Conservation (phyloP, 768 basidiomycete species). For the Podaxis sp. region DNA sequence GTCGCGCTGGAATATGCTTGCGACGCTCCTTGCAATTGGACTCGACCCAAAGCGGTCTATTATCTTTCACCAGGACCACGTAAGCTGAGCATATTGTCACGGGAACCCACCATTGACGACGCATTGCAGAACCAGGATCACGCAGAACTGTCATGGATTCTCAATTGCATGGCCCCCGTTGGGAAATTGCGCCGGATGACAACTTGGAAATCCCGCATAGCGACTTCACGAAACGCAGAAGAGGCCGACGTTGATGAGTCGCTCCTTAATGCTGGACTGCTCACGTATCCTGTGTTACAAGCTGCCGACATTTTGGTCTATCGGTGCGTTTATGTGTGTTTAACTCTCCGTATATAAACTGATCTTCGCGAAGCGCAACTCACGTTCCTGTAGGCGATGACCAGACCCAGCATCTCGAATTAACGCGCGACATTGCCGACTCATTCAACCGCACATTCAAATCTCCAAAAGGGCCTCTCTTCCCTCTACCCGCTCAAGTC, state of each 20-base stretch:
- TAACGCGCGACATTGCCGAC: conserved; percentile 80
- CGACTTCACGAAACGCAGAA: conserved; percentile 68
- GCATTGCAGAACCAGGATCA: conserved; percentile 71
- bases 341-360: neutral
- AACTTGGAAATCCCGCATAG: conserved; percentile 90
- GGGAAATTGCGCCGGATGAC: conserved; percentile 90
- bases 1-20: conserved; percentile 76
- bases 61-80: conserved; percentile 89
- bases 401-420: conserved; percentile 91
- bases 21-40: conserved; percentile 81
- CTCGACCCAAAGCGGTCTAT: conserved; percentile 73
- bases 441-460: conserved; percentile 74
- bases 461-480: conserved; percentile 42
- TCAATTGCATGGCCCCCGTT: conserved; percentile 81
- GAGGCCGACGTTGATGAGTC: conserved; percentile 82
- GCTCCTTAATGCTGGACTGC: conserved; percentile 77
- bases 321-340: conserved; percentile 43
- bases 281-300: conserved; percentile 92
- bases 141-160: conserved; percentile 85
- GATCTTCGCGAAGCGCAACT: conserved; percentile 56
- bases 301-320: conserved; percentile 91
- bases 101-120: neutral
- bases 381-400: conserved; percentile 97
- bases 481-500: conserved; percentile 70
- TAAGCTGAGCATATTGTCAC: conserved; percentile 33